Conservation (phyloP, 441 rosid species). For the Syzygium malaccense region DNA sequence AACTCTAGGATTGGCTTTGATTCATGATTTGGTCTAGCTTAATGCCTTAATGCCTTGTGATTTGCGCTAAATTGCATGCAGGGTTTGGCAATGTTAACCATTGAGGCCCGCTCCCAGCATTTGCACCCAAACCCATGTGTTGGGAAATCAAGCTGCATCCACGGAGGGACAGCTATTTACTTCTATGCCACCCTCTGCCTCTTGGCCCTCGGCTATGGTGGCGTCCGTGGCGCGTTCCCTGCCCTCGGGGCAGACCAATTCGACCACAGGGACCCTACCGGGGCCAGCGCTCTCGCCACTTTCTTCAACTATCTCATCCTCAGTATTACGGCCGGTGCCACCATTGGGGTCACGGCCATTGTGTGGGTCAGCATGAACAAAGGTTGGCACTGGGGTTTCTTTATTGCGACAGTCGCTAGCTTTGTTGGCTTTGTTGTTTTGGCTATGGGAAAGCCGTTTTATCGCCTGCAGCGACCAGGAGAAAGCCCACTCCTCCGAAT, state of each 20-base stretch:
- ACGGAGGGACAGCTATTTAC: slow-evolving; percentile 27
- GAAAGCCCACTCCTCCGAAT: slow-evolving; percentile 24
- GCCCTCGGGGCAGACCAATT: slow-evolving; percentile 57
- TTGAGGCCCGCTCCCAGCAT: slow-evolving; percentile 31
- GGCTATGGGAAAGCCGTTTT: slow-evolving; percentile 35
- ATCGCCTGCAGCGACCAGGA: slow-evolving; percentile 15
- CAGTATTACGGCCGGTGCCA: slow-evolving; percentile 25
- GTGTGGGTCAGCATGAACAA: slow-evolving; percentile 27
- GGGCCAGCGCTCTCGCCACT: slow-evolving; percentile 30
- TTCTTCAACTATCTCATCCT: slow-evolving; percentile 37
- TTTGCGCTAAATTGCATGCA: not conserved
- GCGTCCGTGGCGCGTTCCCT: slow-evolving; percentile 34
- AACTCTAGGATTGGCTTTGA: not conserved
- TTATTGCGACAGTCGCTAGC: slow-evolving; percentile 22
- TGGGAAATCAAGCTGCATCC: slow-evolving; percentile 24
- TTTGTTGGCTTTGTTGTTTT: slow-evolving; percentile 26
- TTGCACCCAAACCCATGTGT: slow-evolving; percentile 30
- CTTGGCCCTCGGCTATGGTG: slow-evolving; percentile 41
- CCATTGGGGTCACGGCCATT: slow-evolving; percentile 39
- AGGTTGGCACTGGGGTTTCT: slow-evolving; percentile 43
- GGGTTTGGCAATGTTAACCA: slow-evolving; percentile 39
- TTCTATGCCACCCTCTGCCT: slow-evolving; percentile 22
- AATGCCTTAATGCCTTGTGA: not conserved
- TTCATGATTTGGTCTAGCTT: not conserved
- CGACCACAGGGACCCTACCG: slow-evolving; percentile 29